Evolutionary conservation across 2,329 filamentous ascomycete species (phyloP).

Genomic region (Ceratocystis alfenasii): DNA sequence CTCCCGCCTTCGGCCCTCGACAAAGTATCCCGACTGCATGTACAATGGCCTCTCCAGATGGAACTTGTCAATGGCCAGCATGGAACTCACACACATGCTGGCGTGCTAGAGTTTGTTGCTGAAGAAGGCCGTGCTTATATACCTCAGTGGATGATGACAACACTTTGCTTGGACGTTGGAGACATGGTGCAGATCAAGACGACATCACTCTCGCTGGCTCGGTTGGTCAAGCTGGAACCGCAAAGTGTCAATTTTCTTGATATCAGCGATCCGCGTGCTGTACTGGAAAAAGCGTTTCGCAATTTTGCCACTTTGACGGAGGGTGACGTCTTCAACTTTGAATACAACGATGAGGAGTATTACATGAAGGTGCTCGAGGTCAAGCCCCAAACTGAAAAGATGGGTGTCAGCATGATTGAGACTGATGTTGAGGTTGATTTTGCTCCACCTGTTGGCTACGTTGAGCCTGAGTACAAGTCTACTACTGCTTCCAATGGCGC

Average conservation of each 20-base stretch:
- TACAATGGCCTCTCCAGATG: slow-evolving; percentile 94
- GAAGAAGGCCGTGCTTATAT: slow-evolving; percentile 95
- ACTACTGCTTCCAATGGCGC: slow-evolving; percentile 52
- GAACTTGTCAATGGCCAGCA: slow-evolving; percentile 84
- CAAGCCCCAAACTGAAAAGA: slow-evolving; percentile 71
- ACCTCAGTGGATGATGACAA: slow-evolving; percentile 96
- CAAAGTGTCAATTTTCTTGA: slow-evolving; percentile 90
- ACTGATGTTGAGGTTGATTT: slow-evolving; percentile 96
- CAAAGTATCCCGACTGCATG: slow-evolving; percentile 89
- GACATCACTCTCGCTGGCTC: slow-evolving; percentile 79
- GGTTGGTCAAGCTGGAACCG: slow-evolving; percentile 90
- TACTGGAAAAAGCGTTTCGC: slow-evolving; percentile 89
- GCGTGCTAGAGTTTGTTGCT: slow-evolving; percentile 92
- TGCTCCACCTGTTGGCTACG: slow-evolving; percentile 83
- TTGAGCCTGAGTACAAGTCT: slow-evolving; percentile 59
- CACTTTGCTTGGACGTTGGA: slow-evolving; percentile 74
- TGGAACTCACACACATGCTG: slow-evolving; percentile 73
- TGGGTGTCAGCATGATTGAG: slow-evolving; percentile 87
- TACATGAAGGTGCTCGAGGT: slow-evolving; percentile 88
- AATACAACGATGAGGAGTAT: slow-evolving; percentile 90
- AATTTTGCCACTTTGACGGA: slow-evolving; percentile 91
- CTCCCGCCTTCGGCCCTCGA: slow-evolving; percentile 92
- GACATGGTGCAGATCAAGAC: slow-evolving; percentile 93
- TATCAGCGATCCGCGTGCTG: slow-evolving; percentile 92
- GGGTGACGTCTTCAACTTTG: slow-evolving; percentile 89